These are phyloP conservation scores for Phytomonas serpens DNA, from an alignment of 208 protist species.

Conservation along the genomic window DNA sequence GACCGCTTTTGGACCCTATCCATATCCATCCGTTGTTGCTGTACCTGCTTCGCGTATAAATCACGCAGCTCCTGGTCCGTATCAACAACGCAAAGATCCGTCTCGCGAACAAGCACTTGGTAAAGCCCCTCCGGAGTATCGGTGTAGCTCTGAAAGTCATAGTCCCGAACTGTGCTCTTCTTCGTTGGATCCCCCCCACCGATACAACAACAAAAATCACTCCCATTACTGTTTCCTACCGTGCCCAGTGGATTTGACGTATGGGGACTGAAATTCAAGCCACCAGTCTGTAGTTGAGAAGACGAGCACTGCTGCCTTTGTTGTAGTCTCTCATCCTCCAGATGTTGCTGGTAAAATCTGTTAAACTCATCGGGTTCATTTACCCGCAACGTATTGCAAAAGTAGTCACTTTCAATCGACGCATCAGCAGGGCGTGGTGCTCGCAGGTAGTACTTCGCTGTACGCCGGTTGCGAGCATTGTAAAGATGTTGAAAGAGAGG, in stretches of 20 bases:
- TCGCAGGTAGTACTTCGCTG: conserved; percentile 75
- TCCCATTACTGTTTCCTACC: too few relatives aligned
- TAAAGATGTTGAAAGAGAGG: conserved; percentile 49
- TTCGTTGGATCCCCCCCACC: too few relatives aligned
- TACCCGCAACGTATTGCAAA: conserved; percentile 40
- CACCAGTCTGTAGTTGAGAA: conserved; percentile 11
- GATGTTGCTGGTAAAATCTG: not conserved
- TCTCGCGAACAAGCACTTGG: conserved; percentile 46
- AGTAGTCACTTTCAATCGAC: conserved; percentile 47
- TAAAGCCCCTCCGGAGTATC: conserved; percentile 66
- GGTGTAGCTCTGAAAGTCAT: conserved; percentile 33
- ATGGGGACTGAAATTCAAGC: not conserved
- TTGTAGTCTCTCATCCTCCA: conserved; percentile 1
- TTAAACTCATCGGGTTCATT: conserved; percentile 18
- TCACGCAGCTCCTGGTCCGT: conserved; percentile 54
- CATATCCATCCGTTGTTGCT: conserved; percentile 21
- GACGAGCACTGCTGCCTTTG: conserved; percentile 11
- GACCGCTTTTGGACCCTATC: conserved; percentile 8
- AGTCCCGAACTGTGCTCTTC: conserved; percentile 11
- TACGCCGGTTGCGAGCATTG: conserved; percentile 43
- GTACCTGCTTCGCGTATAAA: conserved; percentile 39
- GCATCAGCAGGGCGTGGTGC: conserved; percentile 31
- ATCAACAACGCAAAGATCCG: conserved; percentile 45
- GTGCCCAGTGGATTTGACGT: too few relatives aligned
- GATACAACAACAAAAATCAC: too few relatives aligned